phyloP scores from a whole-genome alignment of 2,329 filamentous ascomycete genomes.

The Penicillium frequentans region DNA sequence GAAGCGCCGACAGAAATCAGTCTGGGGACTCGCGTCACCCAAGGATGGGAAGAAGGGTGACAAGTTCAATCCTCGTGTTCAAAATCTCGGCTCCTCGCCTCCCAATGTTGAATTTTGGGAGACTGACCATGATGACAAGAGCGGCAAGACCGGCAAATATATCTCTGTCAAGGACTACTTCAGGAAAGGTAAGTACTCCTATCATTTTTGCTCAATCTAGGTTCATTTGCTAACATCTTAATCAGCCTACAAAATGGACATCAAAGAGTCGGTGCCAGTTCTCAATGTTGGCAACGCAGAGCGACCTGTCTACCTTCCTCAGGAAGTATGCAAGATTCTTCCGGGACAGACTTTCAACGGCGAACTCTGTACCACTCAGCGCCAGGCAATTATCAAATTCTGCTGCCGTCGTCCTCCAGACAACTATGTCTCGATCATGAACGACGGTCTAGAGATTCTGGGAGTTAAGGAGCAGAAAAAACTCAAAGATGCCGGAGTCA shows the following conservation, averaged over 20 bases:
- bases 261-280: constrained; percentile 49
- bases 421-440: constrained; percentile 63
- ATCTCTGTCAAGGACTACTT: constrained; percentile 25
- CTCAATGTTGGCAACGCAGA: constrained; percentile 62
- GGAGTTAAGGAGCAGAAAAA: constrained; percentile 2
- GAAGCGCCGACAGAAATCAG: constrained; percentile 1
- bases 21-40: constrained; percentile 13
- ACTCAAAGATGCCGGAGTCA: constrained; percentile 3
- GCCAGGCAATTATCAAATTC: constrained; percentile 66
- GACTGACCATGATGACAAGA: neutral
- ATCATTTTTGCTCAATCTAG: neutral
- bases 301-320: constrained; percentile 63
- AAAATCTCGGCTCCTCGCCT: constrained; percentile 9
- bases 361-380: constrained; percentile 59
- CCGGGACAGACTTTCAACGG: constrained; percentile 62
- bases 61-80: neutral
- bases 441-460: constrained; percentile 16
- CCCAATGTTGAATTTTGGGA: constrained; percentile 13
- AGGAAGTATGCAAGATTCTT: constrained; percentile 62
- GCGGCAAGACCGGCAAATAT: constrained; percentile 8
- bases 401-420: constrained; percentile 64
- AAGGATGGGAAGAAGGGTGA: constrained; percentile 5
- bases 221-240: neutral
- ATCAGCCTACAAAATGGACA: constrained; percentile 37
- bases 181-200: constrained; percentile 12